Evolutionary conservation across 371 early-diverging fungal species (phyloP).

Genomic region (Conidiobolus incongruus): DNA sequence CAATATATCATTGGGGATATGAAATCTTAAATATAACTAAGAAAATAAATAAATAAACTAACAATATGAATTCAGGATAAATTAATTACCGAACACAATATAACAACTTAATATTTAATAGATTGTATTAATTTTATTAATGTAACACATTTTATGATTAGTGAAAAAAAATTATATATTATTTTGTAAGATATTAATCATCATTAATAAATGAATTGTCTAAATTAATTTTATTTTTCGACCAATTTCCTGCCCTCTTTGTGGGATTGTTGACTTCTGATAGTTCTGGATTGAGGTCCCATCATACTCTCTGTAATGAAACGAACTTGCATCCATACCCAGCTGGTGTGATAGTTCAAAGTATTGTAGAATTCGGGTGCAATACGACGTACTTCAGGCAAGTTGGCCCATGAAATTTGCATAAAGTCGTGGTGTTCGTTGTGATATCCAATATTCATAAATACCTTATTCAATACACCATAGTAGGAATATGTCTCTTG

Average conservation of each 20-base stretch:
- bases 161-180: no score
- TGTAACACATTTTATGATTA: no score
- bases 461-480: conserved; percentile 62
- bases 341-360: conserved; percentile 67
- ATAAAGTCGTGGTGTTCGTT: conserved; percentile 92
- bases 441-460: conserved; percentile 82
- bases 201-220: no score
- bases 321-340: conserved; percentile 18
- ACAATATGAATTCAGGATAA: no score
- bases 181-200: no score
- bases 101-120: no score
- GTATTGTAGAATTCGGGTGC: conserved; percentile 85
- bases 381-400: conserved; percentile 52
- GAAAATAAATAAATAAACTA: no score
- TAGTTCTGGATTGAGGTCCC: background rate
- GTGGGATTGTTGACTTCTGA: background rate
- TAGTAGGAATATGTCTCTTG: conserved; percentile 97
- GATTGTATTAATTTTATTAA: no score
- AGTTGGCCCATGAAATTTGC: conserved; percentile 71
- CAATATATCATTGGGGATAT: no score
- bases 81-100: no score
- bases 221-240: no score
- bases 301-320: conserved; percentile 5
- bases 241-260: background rate
- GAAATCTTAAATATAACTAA: no score